Base-by-base conservation (phyloP, 768 basidiomycete genomes). In the Panaeolus papilionaceus region DNA sequence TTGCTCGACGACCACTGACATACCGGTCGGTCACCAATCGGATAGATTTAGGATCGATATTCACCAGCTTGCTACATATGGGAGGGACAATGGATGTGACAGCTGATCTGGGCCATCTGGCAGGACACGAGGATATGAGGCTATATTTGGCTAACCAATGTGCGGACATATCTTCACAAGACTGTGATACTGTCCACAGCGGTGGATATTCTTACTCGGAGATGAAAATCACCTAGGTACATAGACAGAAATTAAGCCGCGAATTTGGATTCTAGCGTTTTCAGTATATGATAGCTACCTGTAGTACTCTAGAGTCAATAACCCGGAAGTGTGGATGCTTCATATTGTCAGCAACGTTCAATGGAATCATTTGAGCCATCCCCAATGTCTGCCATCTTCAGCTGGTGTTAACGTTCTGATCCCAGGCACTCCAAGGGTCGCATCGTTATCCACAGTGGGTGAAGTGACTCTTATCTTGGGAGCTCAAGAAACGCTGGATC, bases 71-170 rank as follows among this genome's bases (percentile, higher is more conserved):
- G 45, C 16, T 14, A 28, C 11, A 51, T 10, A 51, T 6, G 49
- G 54, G 10, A 58, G 11, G 54, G 4, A 28, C 3, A 28, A 33
- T 37, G 26, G 54, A 6, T 37, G 28, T 37, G 10, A 58, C 28
- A 4, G 12, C 14, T 28, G 54, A 16, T 9, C 26, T 23, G 23
- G 23, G 23, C 23, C 23, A 23, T 23, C 23, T 23, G 54, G 14
- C 26, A 58, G 54, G 28, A 12, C 54, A 58, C 16, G 54, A 58
- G 54, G 54, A 33, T 58, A 58, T 18, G 28, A 7, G 54, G 33
- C 26, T 58, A 58, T 14, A 58, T 58, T 58, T 37, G 54, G 54
- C 14, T n/a, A 18, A 58, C 12, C 26, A 14, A 14, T 9, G 4
- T 28, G 26, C 8, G 45, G 20, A 12, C 8, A 16, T 18, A 11